Base-by-base conservation (phyloP, 192 early-diverging fungal genomes). In the Podila verticillata region DNA sequence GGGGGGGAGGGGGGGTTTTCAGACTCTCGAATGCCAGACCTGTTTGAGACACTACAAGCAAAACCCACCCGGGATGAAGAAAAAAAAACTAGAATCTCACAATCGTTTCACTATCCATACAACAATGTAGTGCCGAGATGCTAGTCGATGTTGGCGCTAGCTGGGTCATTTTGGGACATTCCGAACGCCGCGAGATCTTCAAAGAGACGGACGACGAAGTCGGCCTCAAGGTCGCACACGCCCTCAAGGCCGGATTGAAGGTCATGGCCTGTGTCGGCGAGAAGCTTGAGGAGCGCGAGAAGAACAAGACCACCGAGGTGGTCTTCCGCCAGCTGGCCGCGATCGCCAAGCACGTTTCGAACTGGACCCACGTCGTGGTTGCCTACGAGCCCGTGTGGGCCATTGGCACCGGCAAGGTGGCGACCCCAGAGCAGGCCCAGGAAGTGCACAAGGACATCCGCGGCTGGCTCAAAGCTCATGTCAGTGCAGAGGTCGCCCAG, bases 301-400 rank as follows among this genome's bases (percentile, higher is more conserved):
- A 90, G 49, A 88, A 90, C 77, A 83, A 85, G 57, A 99, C 98
- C 65, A 88, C 87, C 72, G 86, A 91, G 9, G 95, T 98, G 19
- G 87, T 95, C 29, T 90, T 91, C 84, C 85, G 93, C 35, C 98
- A 99, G 87, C 88, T 98, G 34, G 86, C 89, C 78, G 95, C 94
- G 39, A 93, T 98, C 56, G 88, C 91, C 65, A 82, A 88, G 36
- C 82, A 85, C 47, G 70, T 97, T 70, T 80, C 81, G 61, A 92
- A 97, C 84, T 99, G 97, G 97, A 82, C 83, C 36, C 88, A 95
- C 77, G 88, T 99, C 64, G 96, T 98, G 7, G 88, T 99, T 82
- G 98, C 98, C 54, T 99, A 99, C 83, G 98, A 99, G 87, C 98
- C 98, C 47, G 98, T 99, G 48, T 99, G 98, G 98, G 98, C 98